A percentile compares a stretch with the other conserved stretches of the same genome.
Evolutionary conservation across 352 stramenopile genomes (phyloP).

Genomic region (Globisporangium solare): DNA sequence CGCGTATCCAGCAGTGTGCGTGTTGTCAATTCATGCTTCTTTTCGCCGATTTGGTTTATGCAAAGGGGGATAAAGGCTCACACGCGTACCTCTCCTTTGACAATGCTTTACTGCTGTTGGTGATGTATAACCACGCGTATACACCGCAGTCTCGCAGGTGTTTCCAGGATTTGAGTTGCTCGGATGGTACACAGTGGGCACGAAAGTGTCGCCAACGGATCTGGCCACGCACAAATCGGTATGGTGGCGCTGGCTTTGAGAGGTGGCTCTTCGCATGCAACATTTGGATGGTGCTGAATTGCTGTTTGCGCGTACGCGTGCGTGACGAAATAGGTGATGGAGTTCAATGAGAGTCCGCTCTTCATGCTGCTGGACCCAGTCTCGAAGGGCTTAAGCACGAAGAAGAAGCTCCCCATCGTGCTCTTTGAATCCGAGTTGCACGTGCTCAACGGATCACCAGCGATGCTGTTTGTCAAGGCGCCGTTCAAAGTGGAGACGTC

Average conservation of each 20-base stretch:
- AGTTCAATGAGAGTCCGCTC: constrained; percentile 84
- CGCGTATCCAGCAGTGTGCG: constrained; percentile 78
- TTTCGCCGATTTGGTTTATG: no score
- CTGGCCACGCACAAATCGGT: constrained; percentile 73
- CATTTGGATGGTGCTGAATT: no score
- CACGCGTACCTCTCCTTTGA: no score
- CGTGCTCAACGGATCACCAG: constrained; percentile 76
- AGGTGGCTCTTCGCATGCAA: neutral
- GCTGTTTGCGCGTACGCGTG: no score
- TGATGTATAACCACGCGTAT: neutral
- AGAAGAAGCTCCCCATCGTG: constrained; percentile 86
- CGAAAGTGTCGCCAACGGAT: constrained; percentile 65
- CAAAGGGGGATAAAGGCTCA: no score
- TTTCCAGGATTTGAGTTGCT: constrained; percentile 86
- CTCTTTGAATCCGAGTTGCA: constrained; percentile 87
- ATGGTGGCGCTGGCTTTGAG: constrained; percentile 6
- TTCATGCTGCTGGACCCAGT: constrained; percentile 75
- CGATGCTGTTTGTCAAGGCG: constrained; percentile 87
- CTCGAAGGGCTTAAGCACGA: constrained; percentile 53
- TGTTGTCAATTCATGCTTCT: neutral
- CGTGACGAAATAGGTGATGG: constrained; percentile 52
- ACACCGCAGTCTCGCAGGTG: constrained; percentile 63
- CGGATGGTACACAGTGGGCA: constrained; percentile 85
- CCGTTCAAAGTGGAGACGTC: constrained; percentile 87
- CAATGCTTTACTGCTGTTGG: no score